Base-by-base conservation (phyloP, 129 eudicot genomes). In the Erigeron canadensis region DNA sequence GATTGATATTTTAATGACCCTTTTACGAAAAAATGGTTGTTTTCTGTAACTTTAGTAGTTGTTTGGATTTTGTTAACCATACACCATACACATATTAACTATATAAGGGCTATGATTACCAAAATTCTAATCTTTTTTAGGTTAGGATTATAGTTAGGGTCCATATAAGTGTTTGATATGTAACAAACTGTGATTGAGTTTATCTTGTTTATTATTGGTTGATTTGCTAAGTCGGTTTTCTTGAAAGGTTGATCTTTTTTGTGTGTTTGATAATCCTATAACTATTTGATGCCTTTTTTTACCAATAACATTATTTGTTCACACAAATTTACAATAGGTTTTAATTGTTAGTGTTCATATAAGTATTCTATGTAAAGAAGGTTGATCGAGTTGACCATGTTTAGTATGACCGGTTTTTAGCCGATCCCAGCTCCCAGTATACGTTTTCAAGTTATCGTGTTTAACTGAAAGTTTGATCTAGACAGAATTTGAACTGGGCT, bases 351-450 rank as follows among this genome's bases (percentile, higher is more conserved):
- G 40, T 46, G 70, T 19, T 44, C 40, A 44, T 44, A 10, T 58
- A 21, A 23, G 10, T 58, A 5, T 9, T 10, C 10, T 10, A 60
- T 34, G 28, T 60, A n/a, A 60, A 60, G 65, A 60, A 61, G 46
- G 19, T 45, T 23, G 28, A 63, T 63, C n/a, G 48, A 63, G 68
- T 2, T 63, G 48, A 40, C 40, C 19, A 7, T 46, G 15, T 12
- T 21, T 2, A 39, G 39, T 12, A 70, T 70, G n/a, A 47, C n/a
- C 18, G 70, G 43, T 43, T 42, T 65, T 65, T 34, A 65, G 44
- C n/a, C 18, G 19, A 65, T 9, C 37, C 70, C n/a, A 19, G 37
- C 10, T 19, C 16, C 2, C 37, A 10, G n/a, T 9, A 65, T 19
- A 4, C 34, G 1, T 65, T 65, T 6, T 43, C 44, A 16, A 21